A percentile compares a stretch with the other conserved stretches of the same genome.
Evolutionary conservation across 495 filamentous ascomycete species (phyloP).

Genomic region (Podospora pseudoanserina): DNA sequence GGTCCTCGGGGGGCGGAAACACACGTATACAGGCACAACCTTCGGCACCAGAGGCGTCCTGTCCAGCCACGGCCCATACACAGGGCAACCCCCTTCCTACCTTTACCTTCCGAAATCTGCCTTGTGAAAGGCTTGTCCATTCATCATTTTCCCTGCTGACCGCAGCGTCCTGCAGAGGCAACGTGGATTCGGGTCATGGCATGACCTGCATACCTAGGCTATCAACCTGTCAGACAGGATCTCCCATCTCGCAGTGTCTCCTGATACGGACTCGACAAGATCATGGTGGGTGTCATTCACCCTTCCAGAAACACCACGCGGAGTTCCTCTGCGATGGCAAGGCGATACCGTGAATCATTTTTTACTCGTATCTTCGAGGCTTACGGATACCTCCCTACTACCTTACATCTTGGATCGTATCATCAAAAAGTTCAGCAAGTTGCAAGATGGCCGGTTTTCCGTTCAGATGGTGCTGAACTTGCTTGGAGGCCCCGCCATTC

Average conservation of each 20-base stretch:
- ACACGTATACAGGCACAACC: not conserved
- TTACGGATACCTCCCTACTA: not conserved
- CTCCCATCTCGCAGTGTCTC: not conserved
- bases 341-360: not conserved
- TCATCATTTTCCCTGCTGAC: not conserved
- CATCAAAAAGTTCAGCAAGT: no score
- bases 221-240: not conserved
- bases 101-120: not conserved
- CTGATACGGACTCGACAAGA: slow-evolving; percentile 1
- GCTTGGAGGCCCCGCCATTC: not conserved
- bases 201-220: not conserved
- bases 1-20: not conserved
- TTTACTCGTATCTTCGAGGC: not conserved
- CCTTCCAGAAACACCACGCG: not conserved
- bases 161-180: not conserved
- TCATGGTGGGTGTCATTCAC: slow-evolving; percentile 1
- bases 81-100: no score
- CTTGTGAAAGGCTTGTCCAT: slow-evolving; percentile 1
- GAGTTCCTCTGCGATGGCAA: not conserved
- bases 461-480: not conserved
- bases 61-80: not conserved
- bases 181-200: not conserved
- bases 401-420: no score
- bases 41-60: not conserved
- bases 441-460: no score